Conservation (phyloP, 129 eudicot genomes). For the Apium graveolens region DNA sequence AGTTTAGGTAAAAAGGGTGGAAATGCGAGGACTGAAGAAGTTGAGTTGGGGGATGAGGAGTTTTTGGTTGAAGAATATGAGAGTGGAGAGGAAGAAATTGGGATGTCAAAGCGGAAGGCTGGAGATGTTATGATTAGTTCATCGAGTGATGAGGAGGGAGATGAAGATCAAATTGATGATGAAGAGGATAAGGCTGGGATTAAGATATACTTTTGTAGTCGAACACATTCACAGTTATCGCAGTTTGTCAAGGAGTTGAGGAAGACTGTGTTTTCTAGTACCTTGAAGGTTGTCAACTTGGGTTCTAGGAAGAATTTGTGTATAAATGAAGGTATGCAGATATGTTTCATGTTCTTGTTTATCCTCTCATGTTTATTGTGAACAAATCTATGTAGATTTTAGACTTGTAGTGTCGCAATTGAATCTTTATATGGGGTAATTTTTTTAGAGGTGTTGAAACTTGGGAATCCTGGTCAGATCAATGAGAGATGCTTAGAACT, state of each 20-base stretch:
- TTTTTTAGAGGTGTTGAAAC: slow-evolving; percentile 62
- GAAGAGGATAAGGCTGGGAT: slow-evolving; percentile 47
- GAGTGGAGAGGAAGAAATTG: slow-evolving; percentile 60
- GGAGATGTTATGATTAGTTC: slow-evolving; percentile 32
- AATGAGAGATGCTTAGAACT: slow-evolving; percentile 90
- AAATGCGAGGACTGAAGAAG: slow-evolving; percentile 23
- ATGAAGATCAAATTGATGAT: slow-evolving; percentile 27
- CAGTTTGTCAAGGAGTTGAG: slow-evolving; percentile 85
- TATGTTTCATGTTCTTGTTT: neutral
- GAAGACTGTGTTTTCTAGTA: slow-evolving; percentile 62
- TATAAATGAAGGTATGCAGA: slow-evolving; percentile 70
- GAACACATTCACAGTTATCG: slow-evolving; percentile 93
- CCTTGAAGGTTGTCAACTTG: slow-evolving; percentile 67
- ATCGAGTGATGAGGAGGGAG: slow-evolving; percentile 66
- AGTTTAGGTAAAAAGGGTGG: slow-evolving; percentile 15
- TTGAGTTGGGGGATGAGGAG: slow-evolving; percentile 53
- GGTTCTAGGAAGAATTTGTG: slow-evolving; percentile 92
- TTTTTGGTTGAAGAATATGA: slow-evolving; percentile 76
- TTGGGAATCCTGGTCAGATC: slow-evolving; percentile 55
- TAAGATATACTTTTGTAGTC: slow-evolving; percentile 80
- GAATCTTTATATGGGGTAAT: neutral
- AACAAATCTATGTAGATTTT: neutral
- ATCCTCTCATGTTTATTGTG: neutral
- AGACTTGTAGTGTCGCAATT: neutral
- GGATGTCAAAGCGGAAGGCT: slow-evolving; percentile 42